Evolutionary conservation across 306 rosid species (phyloP).

Genomic region (Chamaecrista fasciculata): DNA sequence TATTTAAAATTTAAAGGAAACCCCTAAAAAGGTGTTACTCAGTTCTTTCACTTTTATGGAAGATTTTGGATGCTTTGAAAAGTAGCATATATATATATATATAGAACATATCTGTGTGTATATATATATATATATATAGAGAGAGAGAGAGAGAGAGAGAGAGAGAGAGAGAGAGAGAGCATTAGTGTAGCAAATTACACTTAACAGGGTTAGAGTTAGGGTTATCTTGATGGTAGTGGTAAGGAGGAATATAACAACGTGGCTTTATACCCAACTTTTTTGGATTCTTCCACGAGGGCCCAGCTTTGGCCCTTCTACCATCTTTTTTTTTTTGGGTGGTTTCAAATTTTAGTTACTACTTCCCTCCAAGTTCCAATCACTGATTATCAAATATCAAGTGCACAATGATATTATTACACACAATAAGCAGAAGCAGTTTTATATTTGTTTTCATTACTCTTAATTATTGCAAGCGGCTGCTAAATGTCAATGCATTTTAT

Average conservation of each 20-base stretch:
- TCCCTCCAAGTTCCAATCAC: neutral
- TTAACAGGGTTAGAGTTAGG: slow-evolving; percentile 13
- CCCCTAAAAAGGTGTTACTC: slow-evolving; percentile 51
- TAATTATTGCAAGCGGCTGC: neutral
- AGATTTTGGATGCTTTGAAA: slow-evolving; percentile 61
- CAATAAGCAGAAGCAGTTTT: neutral
- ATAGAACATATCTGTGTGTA: no score
- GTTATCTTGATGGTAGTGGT: slow-evolving; percentile 49
- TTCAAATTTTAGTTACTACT: neutral
- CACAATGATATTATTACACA: no score
- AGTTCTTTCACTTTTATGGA: slow-evolving; percentile 48
- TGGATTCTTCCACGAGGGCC: slow-evolving; percentile 60
- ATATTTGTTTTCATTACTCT: neutral
- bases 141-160: no score
- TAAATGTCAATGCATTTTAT: neutral
- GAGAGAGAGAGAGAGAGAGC: slow-evolving; percentile 12
- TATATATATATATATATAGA: no score
- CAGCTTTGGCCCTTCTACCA: slow-evolving; percentile 21
- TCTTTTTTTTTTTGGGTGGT: slow-evolving; percentile 1
- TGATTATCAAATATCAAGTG: neutral
- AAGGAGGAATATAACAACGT: slow-evolving; percentile 70
- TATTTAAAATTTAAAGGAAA: slow-evolving; percentile 35
- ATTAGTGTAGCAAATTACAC: slow-evolving; percentile 2
- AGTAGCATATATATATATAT: slow-evolving; percentile 11
- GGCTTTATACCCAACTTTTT: slow-evolving; percentile 54